A percentile compares a stretch with the other conserved stretches of the same genome.
phyloP scores from a whole-genome alignment of 2,329 filamentous ascomycete genomes.

The Claviceps quebecensis region DNA sequence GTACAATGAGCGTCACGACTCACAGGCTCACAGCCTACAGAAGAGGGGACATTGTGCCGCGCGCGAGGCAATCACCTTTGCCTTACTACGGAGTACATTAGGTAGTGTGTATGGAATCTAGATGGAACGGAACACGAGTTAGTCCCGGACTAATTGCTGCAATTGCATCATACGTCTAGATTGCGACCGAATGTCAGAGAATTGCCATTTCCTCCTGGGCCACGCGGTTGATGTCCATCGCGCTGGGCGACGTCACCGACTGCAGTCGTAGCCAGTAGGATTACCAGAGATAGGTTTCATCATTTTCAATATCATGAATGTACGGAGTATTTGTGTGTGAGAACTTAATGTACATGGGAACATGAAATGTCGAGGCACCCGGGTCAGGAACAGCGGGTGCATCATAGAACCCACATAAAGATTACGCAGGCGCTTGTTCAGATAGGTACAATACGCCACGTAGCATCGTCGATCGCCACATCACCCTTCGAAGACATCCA shows the following conservation, averaged over 20 bases:
- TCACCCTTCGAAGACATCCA: not conserved
- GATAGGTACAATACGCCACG: not conserved
- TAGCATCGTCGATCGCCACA: not conserved
- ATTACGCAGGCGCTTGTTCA: not conserved
- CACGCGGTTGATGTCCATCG: constrained; percentile 14
- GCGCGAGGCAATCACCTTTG: not conserved
- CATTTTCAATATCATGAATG: constrained; percentile 7
- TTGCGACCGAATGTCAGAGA: constrained; percentile 3
- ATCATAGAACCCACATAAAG: not conserved
- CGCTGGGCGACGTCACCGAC: constrained; percentile 13
- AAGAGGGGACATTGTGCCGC: not conserved
- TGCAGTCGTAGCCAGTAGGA: constrained; percentile 20
- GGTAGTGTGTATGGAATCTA: not conserved
- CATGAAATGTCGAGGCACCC: not conserved
- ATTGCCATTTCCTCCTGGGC: constrained; percentile 14
- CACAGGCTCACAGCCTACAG: not conserved
- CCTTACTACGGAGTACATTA: not conserved
- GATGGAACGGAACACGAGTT: not conserved
- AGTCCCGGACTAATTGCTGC: not conserved
- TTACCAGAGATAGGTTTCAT: constrained; percentile 32
- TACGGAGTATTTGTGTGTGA: not conserved
- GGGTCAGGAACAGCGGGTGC: not conserved
- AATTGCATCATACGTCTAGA: not conserved
- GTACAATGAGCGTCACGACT: not conserved
- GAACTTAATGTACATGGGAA: not conserved